Evolutionary conservation across 2,329 filamentous ascomycete genomes (phyloP), one percentile per base, ranked within the genome.

Genomic region (Metarhizium anisopliae): DNA sequence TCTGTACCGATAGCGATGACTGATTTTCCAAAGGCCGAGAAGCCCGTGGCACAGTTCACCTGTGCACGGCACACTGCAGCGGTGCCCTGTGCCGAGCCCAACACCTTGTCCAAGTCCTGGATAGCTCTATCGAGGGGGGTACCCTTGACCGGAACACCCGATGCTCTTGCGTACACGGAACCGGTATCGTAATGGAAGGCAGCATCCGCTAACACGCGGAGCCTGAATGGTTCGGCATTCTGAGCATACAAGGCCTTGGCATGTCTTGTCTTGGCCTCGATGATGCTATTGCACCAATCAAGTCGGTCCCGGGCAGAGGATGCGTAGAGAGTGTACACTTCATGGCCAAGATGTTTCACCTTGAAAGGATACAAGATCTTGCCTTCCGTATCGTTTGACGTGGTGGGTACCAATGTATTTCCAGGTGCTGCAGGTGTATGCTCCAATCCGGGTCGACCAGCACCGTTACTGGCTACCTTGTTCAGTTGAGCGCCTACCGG

Each of bases 1-100:
- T 99, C 94, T 1, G 94, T 99, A 47, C 95, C 94, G 56, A 99
- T 88, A 11, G 93, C 94, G 62, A 96, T 86, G 80, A 96, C 89
- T 50, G 88, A 83, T 68, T 87, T 93, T 32, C 90, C 90, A 66
- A 86, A 88, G 0, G 88, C 87, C 32, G 84, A 85, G 71, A 99
- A 99, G 0, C 90, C 87, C 2, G 93, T 93, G 1, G 94, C 90
- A 69, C 94, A 99, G 67, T 99, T 94, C 61, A 99, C 92, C 53
- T 84, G 80, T 36, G 93, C 88, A 64, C 90, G 82, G 67, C 90
- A 96, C 4, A 97, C 85, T 2, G 90, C 86, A 3, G 82, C 77
- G 11, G 92, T 89, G 4, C 88, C 81, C 38, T 85, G 81, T 36
- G 83, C 82, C 2, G 82, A 73, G 2, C 88, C 89, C 68, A 90